Percentiles rank a stretch among this genome's conserved stretches.
Evolutionary conservation across 495 filamentous ascomycete species (phyloP).

Genomic region (Penicillium atrosanguineum): DNA sequence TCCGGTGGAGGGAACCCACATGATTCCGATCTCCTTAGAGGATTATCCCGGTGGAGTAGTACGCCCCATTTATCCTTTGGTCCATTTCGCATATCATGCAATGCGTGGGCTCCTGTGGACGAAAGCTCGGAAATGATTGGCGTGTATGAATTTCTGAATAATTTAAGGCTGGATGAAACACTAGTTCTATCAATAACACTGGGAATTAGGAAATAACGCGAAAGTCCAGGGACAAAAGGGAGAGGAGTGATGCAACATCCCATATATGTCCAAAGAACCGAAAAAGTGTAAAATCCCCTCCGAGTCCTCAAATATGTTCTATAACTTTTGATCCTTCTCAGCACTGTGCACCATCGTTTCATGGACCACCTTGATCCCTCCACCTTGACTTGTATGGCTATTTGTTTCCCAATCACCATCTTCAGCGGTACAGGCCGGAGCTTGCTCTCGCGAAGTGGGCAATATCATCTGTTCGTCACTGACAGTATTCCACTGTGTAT

Average conservation of each 20-base stretch:
- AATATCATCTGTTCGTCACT: slow-evolving; percentile 44
- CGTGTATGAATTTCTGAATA: not conserved
- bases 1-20: slow-evolving; percentile 5
- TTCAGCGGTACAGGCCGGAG: slow-evolving; percentile 24
- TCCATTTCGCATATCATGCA: no score
- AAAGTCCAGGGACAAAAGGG: not conserved
- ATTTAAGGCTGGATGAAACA: not conserved
- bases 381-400: slow-evolving; percentile 24
- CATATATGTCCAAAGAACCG: not conserved
- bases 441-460: slow-evolving; percentile 26
- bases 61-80: no score
- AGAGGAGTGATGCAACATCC: not conserved
- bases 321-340: slow-evolving; percentile 13
- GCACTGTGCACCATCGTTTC: slow-evolving; percentile 31
- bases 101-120: no score
- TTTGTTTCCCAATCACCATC: slow-evolving; percentile 25
- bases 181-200: not conserved
- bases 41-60: slow-evolving; percentile 9
- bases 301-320: not conserved
- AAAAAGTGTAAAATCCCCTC: not conserved
- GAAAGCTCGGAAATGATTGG: not conserved
- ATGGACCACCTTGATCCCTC: slow-evolving; percentile 28
- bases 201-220: not conserved
- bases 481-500: slow-evolving; percentile 37
- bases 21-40: slow-evolving; percentile 1